phyloP scores from a whole-genome alignment of 2,329 filamentous ascomycete genomes.

The Claviceps monticola region DNA sequence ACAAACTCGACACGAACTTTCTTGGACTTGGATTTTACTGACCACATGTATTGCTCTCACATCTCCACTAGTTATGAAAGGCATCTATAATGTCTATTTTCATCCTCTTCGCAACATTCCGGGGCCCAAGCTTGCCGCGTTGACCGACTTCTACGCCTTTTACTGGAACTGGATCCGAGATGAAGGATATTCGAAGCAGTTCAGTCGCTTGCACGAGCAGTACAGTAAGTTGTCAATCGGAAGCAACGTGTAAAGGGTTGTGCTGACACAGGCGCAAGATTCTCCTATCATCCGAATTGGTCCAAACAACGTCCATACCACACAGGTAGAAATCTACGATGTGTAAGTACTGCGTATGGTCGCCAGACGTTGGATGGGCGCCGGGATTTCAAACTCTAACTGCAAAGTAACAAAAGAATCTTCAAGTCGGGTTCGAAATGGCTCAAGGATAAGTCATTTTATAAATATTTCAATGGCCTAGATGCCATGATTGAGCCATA shows the following conservation, averaged over 20 bases:
- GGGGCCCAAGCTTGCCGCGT: background rate
- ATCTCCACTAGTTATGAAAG: background rate
- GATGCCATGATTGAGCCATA: slow-evolving; percentile 2
- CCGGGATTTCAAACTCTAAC: too few species aligned
- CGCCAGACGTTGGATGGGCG: too few species aligned
- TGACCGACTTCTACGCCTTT: background rate
- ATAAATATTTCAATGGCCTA: background rate
- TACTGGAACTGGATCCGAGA: background rate
- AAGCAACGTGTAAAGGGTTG: too few species aligned
- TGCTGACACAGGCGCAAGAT: background rate
- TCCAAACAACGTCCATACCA: background rate
- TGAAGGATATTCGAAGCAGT: background rate
- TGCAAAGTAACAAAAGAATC: background rate
- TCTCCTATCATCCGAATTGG: background rate
- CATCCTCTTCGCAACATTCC: background rate
- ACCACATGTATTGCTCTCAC: background rate
- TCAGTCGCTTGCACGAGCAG: background rate
- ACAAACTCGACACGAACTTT: background rate
- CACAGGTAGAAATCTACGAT: background rate
- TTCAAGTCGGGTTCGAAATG: background rate
- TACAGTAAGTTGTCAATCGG: background rate
- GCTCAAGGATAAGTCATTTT: background rate
- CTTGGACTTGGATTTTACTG: background rate
- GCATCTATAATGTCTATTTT: background rate
- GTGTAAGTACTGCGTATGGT: background rate